Percentiles rank a stretch among this genome's conserved stretches.
Evolutionary conservation across 2,329 filamentous ascomycete species (phyloP).

Genomic region (Zasmidium cellare): DNA sequence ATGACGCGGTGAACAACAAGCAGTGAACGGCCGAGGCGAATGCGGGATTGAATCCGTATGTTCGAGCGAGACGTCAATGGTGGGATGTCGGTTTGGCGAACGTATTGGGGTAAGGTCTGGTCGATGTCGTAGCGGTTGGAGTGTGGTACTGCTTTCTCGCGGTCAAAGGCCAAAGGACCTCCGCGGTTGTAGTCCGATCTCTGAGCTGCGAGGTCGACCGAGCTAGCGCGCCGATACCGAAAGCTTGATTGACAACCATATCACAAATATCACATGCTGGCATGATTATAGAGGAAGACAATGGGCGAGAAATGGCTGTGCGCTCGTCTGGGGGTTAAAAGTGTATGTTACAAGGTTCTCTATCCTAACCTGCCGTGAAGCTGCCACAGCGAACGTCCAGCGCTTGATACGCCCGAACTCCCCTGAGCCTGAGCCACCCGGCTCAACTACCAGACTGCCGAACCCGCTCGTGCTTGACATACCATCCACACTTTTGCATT

Average conservation of each 20-base stretch:
- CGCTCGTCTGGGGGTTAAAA: not conserved
- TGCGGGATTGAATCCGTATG: not conserved
- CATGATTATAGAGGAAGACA: too few relatives aligned
- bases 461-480: not conserved
- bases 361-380: not conserved
- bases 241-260: not conserved
- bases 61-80: not conserved
- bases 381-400: not conserved
- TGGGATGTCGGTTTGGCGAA: not conserved
- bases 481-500: not conserved
- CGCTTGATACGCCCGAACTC: not conserved
- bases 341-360: constrained; percentile 1
- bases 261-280: too few relatives aligned
- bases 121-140: too few relatives aligned
- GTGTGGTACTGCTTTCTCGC: not conserved
- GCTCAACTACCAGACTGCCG: not conserved
- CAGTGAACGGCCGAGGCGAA: not conserved
- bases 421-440: not conserved
- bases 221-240: not conserved
- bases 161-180: not conserved
- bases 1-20: constrained; percentile 5
- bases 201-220: not conserved
- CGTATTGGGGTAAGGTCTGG: too few relatives aligned
- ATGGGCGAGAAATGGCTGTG: not conserved
- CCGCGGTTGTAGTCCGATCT: not conserved